Base-by-base conservation (phyloP, 352 stramenopile species). In the Phytophthora rubi region DNA sequence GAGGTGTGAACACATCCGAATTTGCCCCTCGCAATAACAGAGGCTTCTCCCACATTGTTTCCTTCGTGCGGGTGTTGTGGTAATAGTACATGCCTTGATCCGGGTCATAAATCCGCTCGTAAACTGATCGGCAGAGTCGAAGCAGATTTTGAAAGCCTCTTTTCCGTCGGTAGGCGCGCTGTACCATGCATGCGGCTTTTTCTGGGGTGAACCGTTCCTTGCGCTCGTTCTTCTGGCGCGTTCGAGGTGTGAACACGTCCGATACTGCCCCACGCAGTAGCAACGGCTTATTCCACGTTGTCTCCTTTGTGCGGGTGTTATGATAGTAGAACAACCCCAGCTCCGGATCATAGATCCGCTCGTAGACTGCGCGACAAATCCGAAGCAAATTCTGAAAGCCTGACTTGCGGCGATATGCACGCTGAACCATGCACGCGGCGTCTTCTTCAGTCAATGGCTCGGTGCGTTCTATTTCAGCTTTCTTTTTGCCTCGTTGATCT, bases 1-100 rank as follows among this genome's bases (percentile, higher is more conserved):
- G 79, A 30, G 84, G 83, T 15, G 85, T 81, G 62, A 82, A 79
- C 16, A 90, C 78, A 8, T 91, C 81, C 3, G 67, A 76, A 2
- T 79, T 28, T 0, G 62, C 65, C 6, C 74, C 56, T 5, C 80
- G 78, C 7, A 93, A 56, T 32, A 92, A 35, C 26, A 73, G 51
- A 1, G 88, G 86, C 47, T 92, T 90, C 8, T 82, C 80, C 88
- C 88, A 95, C 28, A 77, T 82, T 2, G 85, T 87, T 54, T 88
- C 72, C 23, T 86, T 80, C 1, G 88, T 94, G 21, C 80, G 77
- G 2, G 83, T 95, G 72, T 94, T 95, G 74, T 93, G 82, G 71
- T 92, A 95, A 65, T 90, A 94, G 64, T 84, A 95, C 37, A 62
- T 60, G 13, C 77, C 65, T 33, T 77, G 59, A 0, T 74, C 73